Evolutionary conservation across 108 stramenopile genomes (phyloP).

Genomic region (Epithemia pelagica): DNA sequence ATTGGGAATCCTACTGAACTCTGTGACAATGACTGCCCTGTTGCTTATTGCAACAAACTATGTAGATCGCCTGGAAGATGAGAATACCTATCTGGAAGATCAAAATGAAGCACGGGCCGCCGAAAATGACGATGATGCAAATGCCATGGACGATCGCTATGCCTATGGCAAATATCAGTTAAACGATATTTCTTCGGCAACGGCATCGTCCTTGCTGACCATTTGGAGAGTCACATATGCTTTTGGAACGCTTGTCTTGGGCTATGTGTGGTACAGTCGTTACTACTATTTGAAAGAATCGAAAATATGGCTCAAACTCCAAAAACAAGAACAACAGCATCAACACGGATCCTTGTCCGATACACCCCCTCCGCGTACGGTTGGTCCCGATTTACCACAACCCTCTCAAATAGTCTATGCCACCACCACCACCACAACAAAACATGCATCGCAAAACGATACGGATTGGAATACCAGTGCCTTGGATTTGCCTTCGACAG

Average conservation of each 20-base stretch:
- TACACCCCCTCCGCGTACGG: not conserved
- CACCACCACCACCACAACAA: not conserved
- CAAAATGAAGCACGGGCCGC: not conserved
- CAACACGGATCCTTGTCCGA: not conserved
- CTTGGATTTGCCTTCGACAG: not conserved
- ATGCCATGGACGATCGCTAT: not conserved
- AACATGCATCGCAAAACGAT: not conserved
- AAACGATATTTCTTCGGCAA: conserved; percentile 7
- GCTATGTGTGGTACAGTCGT: conserved; percentile 40
- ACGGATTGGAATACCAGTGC: not conserved
- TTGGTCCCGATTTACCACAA: not conserved
- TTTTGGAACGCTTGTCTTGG: conserved; percentile 39
- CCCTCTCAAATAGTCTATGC: not conserved
- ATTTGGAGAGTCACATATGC: conserved; percentile 56
- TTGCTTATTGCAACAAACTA: conserved; percentile 14
- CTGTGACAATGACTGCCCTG: conserved; percentile 39
- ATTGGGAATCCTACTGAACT: conserved; percentile 59
- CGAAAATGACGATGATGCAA: not conserved
- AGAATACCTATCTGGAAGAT: not conserved
- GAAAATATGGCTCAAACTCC: conserved; percentile 33
- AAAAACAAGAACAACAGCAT: conserved; percentile 9
- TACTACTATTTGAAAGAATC: conserved; percentile 43
- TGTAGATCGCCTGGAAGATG: not conserved
- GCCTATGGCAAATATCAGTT: not conserved
- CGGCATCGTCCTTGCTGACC: conserved; percentile 17